Evolutionary conservation across 441 rosid species (phyloP).

Genomic region (Erodium trifolium): DNA sequence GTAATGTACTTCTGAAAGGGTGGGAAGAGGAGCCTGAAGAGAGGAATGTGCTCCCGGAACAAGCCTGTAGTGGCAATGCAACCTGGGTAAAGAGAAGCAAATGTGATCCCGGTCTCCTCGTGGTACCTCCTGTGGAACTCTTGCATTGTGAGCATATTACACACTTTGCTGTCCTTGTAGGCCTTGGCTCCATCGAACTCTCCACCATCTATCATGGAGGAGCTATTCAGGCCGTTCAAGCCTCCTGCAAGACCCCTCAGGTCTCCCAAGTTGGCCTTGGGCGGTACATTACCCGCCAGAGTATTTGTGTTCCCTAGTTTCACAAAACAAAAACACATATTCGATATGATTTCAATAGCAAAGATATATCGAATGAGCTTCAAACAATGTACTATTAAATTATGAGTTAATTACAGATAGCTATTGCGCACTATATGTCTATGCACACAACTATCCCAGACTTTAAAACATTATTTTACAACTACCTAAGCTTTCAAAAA

Average conservation of each 20-base stretch:
- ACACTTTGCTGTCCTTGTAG: constrained; percentile 87
- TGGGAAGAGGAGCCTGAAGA: constrained; percentile 32
- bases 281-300: neutral
- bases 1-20: constrained; percentile 92
- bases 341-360: neutral
- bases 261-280: constrained; percentile 48
- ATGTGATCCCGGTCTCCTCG: constrained; percentile 65
- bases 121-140: constrained; percentile 59
- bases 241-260: constrained; percentile 55
- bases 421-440: neutral
- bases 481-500: too few species aligned
- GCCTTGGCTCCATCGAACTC: constrained; percentile 94
- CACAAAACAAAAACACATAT: constrained; percentile 8
- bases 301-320: neutral
- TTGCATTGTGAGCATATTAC: constrained; percentile 73
- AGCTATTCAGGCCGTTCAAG: constrained; percentile 51
- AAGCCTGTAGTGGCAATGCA: constrained; percentile 90
- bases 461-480: too few species aligned
- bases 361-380: neutral
- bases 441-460: neutral
- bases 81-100: constrained; percentile 89
- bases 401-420: neutral
- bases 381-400: neutral
- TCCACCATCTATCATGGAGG: constrained; percentile 73
- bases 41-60: constrained; percentile 59